phyloP scores from a whole-genome alignment of 2,329 filamentous ascomycete species.

The Paracamarosporium sp. region DNA sequence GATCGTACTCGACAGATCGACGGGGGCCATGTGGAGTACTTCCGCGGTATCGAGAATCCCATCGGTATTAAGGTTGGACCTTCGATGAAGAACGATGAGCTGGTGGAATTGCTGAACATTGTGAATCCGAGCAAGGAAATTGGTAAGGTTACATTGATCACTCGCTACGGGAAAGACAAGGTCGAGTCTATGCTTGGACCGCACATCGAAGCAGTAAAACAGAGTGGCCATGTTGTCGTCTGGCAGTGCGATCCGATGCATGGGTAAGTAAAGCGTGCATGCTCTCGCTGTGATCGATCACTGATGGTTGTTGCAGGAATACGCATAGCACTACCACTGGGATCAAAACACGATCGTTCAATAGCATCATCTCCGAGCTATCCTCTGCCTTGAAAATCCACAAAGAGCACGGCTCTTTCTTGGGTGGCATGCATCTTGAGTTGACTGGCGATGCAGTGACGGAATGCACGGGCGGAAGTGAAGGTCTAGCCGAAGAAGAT shows the following conservation, averaged over 20 bases:
- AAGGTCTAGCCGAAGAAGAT: slow-evolving; percentile 86
- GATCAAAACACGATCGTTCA: slow-evolving; percentile 92
- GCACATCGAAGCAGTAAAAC: slow-evolving; percentile 89
- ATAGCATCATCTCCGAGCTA: slow-evolving; percentile 87
- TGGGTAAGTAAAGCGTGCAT: slow-evolving; percentile 57
- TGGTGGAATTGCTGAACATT: slow-evolving; percentile 79
- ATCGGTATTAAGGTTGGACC: slow-evolving; percentile 97
- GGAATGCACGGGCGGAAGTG: slow-evolving; percentile 91
- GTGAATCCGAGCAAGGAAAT: slow-evolving; percentile 84
- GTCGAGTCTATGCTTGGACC: slow-evolving; percentile 77
- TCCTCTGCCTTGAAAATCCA: slow-evolving; percentile 85
- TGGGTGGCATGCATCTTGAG: slow-evolving; percentile 94
- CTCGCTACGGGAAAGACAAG: slow-evolving; percentile 84
- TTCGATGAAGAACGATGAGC: slow-evolving; percentile 76
- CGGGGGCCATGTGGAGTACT: slow-evolving; percentile 95
- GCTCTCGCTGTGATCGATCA: not conserved
- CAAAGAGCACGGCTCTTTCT: slow-evolving; percentile 79
- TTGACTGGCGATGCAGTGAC: slow-evolving; percentile 95
- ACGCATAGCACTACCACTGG: slow-evolving; percentile 72
- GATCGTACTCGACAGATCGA: slow-evolving; percentile 94
- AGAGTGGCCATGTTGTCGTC: slow-evolving; percentile 77
- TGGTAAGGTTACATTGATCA: slow-evolving; percentile 96
- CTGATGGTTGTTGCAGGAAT: slow-evolving; percentile 50
- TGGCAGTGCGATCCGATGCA: slow-evolving; percentile 99
- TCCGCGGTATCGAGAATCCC: slow-evolving; percentile 93